phyloP scores from a whole-genome alignment of 164 flowering plant species.

The Stephania yunnanensis region DNA sequence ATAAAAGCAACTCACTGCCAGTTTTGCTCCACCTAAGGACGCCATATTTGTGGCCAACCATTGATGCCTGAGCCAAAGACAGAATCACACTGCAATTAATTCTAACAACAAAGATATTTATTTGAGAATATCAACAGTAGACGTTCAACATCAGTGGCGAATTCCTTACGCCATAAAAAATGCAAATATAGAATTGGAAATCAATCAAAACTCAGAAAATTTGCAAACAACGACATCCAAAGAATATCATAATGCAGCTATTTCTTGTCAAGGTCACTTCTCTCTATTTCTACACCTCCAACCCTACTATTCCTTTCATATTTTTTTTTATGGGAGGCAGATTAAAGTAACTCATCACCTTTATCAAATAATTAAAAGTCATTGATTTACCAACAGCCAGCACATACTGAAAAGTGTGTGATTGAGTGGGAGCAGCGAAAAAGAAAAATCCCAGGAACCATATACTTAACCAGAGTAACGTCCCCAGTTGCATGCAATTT shows the following conservation, averaged over 20 bases:
- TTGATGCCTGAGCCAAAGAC: constrained; percentile 59
- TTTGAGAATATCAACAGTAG: background rate
- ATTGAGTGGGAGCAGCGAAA: too few relatives aligned
- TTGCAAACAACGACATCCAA: background rate
- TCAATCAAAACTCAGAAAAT: background rate
- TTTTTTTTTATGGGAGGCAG: background rate
- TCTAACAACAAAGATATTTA: background rate
- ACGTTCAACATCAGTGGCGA: background rate
- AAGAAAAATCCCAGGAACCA: too few relatives aligned
- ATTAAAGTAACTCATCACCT: too few relatives aligned
- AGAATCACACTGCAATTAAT: constrained; percentile 3
- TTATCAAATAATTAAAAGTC: too few relatives aligned
- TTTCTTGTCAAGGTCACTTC: background rate
- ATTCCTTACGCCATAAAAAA: background rate
- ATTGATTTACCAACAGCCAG: too few relatives aligned
- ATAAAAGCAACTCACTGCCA: constrained; percentile 58
- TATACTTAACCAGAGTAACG: too few relatives aligned
- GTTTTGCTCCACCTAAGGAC: constrained; percentile 97
- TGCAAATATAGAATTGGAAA: background rate
- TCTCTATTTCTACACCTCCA: too few relatives aligned
- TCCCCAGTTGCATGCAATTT: too few relatives aligned
- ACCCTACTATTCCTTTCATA: background rate
- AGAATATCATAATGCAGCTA: background rate
- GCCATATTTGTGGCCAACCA: constrained; percentile 97
- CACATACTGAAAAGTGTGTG: too few relatives aligned